Conservation (phyloP, 306 rosid species). For the Carpinus fangiana region DNA sequence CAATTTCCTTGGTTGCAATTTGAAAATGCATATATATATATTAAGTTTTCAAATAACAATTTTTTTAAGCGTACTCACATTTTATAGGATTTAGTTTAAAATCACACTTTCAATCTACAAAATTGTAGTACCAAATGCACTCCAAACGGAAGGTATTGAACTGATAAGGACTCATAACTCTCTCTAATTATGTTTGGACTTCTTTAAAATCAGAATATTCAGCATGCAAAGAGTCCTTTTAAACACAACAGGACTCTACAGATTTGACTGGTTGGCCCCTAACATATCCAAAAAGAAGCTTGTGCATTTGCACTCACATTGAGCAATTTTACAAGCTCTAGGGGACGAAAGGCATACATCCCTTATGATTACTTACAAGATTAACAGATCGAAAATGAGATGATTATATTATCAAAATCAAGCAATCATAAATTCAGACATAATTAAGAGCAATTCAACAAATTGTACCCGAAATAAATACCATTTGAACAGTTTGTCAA, state of each 20-base stretch:
- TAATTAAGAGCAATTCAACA: constrained; percentile 25
- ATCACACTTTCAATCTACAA: too few relatives aligned
- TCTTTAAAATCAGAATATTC: not conserved
- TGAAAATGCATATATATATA: too few relatives aligned
- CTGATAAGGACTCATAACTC: not conserved
- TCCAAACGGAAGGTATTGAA: not conserved
- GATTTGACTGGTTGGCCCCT: not conserved
- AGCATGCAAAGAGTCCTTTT: not conserved
- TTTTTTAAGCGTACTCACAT: too few relatives aligned
- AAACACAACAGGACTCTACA: not conserved
- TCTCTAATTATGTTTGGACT: not conserved
- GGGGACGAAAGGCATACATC: too few relatives aligned
- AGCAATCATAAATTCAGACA: constrained; percentile 4
- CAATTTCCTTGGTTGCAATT: too few relatives aligned
- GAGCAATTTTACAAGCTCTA: not conserved
- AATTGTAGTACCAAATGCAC: too few relatives aligned
- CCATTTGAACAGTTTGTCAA: constrained; percentile 31
- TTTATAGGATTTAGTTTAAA: too few relatives aligned
- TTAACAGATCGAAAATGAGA: constrained; percentile 10
- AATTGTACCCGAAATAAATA: constrained; percentile 38
- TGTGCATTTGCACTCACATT: not conserved
- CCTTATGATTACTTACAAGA: too few relatives aligned
- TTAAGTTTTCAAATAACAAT: too few relatives aligned
- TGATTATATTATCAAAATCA: constrained; percentile 4
- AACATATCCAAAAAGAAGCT: not conserved